Base-by-base conservation (phyloP, 257 asterid species). In the Avicennia marina region DNA sequence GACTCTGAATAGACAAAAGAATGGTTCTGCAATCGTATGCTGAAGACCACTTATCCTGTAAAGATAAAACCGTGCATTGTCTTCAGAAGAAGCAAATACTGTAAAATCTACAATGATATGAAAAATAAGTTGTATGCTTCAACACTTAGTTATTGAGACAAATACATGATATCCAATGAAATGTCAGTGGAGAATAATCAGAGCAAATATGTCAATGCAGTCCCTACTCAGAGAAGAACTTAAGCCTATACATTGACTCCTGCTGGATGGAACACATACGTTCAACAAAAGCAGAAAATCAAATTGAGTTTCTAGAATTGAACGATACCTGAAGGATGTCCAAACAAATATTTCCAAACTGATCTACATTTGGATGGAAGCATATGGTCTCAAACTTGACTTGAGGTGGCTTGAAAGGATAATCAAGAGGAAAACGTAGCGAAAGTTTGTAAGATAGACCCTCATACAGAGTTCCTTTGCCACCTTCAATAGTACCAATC, bases 361-460 rank as follows among this genome's bases (percentile, higher is more conserved):
- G 87, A 60, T 84, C 89, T 11, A 81, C 81, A 70, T 84, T 84
- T 18, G 94, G 89, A 77, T 84, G 89, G 78, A 81, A 84, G 76
- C 94, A 84, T 77, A 60, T 57, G 0, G 94, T 81, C 75, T 81
- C 83, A 56, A 84, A 84, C 76, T 78, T 81, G 19, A 84, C 94
- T 65, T 78, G 85, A 54, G 89, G 94, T 62, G 94, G 94, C 76
- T 81, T 84, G 76, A 84, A 84, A 45, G 94, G 94, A 56, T 84
- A 81, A 68, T 84, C 94, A 21, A 70, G 79, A n/a, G 94, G 94
- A 65, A 81, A 84, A 24, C 63, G 84, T 51, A 84, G 68, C 4
- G 82, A 72, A 15, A 81, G 80, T 48, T 81, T 84, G 74, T 76
- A 84, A 34, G 81, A 76, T 20, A 76, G 73, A 52, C 78, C 89